Base-by-base conservation (phyloP, 805 yeast genomes). In the Myxozyma lipomycoides region DNA sequence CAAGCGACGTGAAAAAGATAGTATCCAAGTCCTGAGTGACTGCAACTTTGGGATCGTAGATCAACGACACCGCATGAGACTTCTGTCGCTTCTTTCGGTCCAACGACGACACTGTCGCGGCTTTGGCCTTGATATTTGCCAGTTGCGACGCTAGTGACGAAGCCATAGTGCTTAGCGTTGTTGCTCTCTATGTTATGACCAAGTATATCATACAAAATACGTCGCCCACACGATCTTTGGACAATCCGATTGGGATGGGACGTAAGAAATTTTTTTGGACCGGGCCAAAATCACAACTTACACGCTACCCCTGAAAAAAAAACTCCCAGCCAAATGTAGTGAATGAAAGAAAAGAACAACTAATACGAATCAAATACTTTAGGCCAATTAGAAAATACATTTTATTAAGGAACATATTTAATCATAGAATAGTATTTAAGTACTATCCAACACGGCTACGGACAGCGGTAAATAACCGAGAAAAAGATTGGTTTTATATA, bases 1-100 rank as follows among this genome's bases (percentile, higher is more conserved):
- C 93, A 4, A 78, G 62, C 2, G 93, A 84, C 49, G 78, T 78
- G 46, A 82, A 78, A 63, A 76, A 85, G 51, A 93, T 81, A 40
- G 83, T 75, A 60, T 89, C 96, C 63, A 79, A 90, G 67, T 93
- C 98, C 71, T 93, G 98, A 32, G 90, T 78, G n/a, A 95, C 86
- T 17, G 98, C 98, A 54, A 81, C 82, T 61, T 83, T 81, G 7
- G 96, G 76, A 39, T 87, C 95, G 67, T 84, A 90, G 24, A 93
- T 77, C 58, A 93, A 78, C 43, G 98, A 93, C 36, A 87, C 83
- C 35, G 95, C 81, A 65, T 93, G 98, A 51, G 89, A 72, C 67
- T 84, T 86, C 56, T 89, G 86, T 67, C 97, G 77, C 61, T 79
- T 76, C 68, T 89, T 89, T 67, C 97, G 79, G 40, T 52, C 56